Evolutionary conservation across 768 basidiomycete species (phyloP).

Genomic region (Porphyrellus cyaneotinctus): DNA sequence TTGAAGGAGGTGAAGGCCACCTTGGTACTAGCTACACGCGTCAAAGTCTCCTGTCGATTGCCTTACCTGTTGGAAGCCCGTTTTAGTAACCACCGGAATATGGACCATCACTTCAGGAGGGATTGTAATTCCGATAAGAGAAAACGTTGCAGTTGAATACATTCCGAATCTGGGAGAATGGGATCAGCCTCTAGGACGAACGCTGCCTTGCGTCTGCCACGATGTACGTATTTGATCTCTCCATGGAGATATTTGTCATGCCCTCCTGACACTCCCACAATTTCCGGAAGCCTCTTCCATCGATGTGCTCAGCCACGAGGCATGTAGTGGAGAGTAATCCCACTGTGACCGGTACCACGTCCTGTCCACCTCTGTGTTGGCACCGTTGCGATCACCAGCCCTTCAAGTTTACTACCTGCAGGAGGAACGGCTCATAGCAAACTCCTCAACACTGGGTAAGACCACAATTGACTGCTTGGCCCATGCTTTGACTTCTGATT

Average conservation of each 20-base stretch:
- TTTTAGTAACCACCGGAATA: too few species aligned
- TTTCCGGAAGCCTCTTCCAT: neutral
- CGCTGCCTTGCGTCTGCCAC: neutral
- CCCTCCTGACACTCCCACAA: neutral
- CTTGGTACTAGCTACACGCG: neutral
- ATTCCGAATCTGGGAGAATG: too few species aligned
- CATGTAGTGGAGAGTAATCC: neutral
- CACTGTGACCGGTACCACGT: neutral
- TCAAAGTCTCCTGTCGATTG: too few species aligned
- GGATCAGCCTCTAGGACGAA: too few species aligned
- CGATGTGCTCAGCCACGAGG: neutral
- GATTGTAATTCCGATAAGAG: too few species aligned
- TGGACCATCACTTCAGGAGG: neutral
- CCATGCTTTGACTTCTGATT: neutral
- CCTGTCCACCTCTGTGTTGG: neutral
- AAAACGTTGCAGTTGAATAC: too few species aligned
- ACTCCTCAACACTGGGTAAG: neutral
- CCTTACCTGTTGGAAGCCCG: too few species aligned
- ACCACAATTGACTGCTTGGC: neutral
- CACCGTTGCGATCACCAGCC: neutral
- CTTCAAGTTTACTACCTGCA: neutral
- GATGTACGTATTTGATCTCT: neutral
- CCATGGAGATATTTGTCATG: neutral
- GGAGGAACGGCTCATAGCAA: neutral
- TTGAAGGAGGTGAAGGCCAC: too few species aligned